Evolutionary conservation across 306 rosid species (phyloP).

Genomic region (Fragaria ananassa): DNA sequence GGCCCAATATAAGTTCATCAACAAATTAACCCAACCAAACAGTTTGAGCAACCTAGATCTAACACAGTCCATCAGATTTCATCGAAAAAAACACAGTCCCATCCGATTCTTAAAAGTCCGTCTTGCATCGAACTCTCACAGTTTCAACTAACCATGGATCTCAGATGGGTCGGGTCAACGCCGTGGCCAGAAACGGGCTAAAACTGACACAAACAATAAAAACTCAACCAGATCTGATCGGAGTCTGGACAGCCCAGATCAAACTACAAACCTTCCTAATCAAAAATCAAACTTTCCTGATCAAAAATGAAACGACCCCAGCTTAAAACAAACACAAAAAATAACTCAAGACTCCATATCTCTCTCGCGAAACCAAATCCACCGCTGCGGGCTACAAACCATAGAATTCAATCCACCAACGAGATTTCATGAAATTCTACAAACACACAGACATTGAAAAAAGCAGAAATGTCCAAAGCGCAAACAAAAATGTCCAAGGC

Average conservation of each 20-base stretch:
- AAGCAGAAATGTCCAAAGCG: neutral
- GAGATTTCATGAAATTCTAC: no score
- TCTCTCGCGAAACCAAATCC: no score
- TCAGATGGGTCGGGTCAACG: slow-evolving; percentile 32
- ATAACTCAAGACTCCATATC: no score
- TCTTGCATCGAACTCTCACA: slow-evolving; percentile 18
- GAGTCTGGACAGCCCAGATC: slow-evolving; percentile 40
- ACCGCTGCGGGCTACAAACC: no score
- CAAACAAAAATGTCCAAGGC: neutral
- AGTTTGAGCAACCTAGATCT: slow-evolving; percentile 9
- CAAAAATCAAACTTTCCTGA: neutral
- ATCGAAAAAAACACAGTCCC: slow-evolving; percentile 12
- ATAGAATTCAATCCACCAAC: neutral
- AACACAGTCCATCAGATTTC: slow-evolving; percentile 23
- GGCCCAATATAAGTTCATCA: slow-evolving; percentile 11
- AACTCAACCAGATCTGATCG: slow-evolving; percentile 24
- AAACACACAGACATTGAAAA: no score
- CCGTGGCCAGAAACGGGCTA: slow-evolving; percentile 9
- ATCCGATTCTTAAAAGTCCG: slow-evolving; percentile 16
- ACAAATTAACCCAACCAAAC: slow-evolving; percentile 21
- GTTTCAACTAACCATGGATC: slow-evolving; percentile 16
- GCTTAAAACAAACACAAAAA: neutral
- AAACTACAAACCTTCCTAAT: neutral
- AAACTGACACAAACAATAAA: neutral
- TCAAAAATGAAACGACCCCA: no score